Evolutionary conservation across 345 rosid genomes (phyloP).

Genomic region (Acer saccharum): DNA sequence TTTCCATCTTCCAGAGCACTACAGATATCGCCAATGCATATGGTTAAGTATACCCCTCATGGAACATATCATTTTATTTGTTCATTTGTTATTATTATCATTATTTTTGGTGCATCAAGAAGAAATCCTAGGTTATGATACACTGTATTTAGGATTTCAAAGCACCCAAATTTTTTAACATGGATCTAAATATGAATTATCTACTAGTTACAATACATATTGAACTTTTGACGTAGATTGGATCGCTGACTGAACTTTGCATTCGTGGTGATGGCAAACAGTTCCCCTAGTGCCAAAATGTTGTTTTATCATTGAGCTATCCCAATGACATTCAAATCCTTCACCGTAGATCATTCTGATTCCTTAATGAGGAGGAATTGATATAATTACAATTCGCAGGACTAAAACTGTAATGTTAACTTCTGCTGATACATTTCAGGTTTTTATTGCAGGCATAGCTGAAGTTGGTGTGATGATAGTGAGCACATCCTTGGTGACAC

Average conservation of each 20-base stretch:
- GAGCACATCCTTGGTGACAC: slow-evolving; percentile 77
- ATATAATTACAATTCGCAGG: background rate
- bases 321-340: background rate
- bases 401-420: background rate
- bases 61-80: background rate
- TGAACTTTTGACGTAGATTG: background rate
- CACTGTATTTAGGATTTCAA: background rate
- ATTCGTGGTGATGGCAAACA: background rate
- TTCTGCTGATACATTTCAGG: slow-evolving; percentile 12
- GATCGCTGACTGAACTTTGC: background rate
- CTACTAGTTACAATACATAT: background rate
- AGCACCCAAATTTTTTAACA: background rate
- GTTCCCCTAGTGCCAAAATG: background rate
- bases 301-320: slow-evolving; percentile 8
- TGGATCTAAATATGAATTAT: background rate
- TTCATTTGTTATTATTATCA: background rate
- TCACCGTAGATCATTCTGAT: background rate
- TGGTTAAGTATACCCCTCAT: slow-evolving; percentile 46
- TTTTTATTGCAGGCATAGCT: slow-evolving; percentile 74
- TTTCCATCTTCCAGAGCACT: slow-evolving; percentile 83
- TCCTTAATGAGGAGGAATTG: background rate
- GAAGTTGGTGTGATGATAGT: slow-evolving; percentile 98
- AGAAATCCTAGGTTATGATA: background rate
- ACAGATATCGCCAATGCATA: slow-evolving; percentile 98
- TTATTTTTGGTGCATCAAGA: slow-evolving; percentile 7